Conservation (phyloP, 352 stramenopile genomes). For the Phytophthora chlamydospora region DNA sequence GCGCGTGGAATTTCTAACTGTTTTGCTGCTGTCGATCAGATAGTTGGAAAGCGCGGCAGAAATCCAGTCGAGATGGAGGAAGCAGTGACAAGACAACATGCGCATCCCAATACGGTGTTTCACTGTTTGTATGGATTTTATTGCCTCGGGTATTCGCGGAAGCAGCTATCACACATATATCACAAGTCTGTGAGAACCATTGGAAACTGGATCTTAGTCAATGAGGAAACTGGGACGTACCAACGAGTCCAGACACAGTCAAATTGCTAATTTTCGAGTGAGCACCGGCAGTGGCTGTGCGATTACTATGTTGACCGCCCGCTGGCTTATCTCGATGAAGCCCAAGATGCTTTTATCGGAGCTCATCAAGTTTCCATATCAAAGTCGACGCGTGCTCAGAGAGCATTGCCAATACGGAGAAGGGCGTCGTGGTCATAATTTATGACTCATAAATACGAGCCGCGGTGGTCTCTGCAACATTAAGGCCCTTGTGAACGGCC, state of each 20-base stretch:
- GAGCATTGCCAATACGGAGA: no score
- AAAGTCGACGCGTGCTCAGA: no score
- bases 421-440: no score
- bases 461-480: no score
- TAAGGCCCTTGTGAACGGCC: no score
- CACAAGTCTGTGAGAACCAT: constrained; percentile 1
- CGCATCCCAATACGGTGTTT: no score
- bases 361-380: neutral
- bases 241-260: neutral
- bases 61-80: no score
- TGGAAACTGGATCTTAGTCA: constrained; percentile 5
- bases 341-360: neutral
- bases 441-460: no score
- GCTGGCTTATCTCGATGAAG: constrained; percentile 5
- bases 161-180: neutral
- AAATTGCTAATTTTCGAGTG: neutral
- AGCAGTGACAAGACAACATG: no score
- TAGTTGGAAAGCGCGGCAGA: no score
- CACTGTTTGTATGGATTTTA: neutral
- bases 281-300: constrained; percentile 1
- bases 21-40: no score
- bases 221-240: constrained; percentile 3
- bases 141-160: neutral
- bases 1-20: no score
- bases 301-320: neutral